Evolutionary conservation across 139 green algal species (phyloP).

Genomic region (Chlamydomonas sp.): DNA sequence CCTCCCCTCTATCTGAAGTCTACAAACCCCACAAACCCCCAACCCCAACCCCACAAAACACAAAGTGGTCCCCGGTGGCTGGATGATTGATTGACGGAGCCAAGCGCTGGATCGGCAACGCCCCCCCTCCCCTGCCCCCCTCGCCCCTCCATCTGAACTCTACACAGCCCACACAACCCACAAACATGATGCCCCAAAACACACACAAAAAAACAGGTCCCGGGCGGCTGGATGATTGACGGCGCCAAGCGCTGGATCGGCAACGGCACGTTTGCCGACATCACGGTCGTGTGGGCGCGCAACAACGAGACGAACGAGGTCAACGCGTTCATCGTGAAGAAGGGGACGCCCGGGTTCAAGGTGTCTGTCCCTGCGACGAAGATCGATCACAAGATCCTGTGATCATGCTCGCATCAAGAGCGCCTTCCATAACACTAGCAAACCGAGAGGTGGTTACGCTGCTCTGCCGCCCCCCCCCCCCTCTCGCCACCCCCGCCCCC

Average conservation of each 20-base stretch:
- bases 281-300: constrained; percentile 76
- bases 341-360: constrained; percentile 69
- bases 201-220: too few relatives aligned
- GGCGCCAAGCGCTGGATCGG: constrained; percentile 94
- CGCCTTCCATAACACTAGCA: too few relatives aligned
- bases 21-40: too few relatives aligned
- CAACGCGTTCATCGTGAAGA: constrained; percentile 89
- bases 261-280: constrained; percentile 86
- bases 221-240: constrained; percentile 82
- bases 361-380: constrained; percentile 52
- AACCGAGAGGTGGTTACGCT: too few relatives aligned
- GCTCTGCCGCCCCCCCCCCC: too few relatives aligned
- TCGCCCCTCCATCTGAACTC: too few relatives aligned
- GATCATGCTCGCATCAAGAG: too few relatives aligned
- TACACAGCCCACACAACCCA: too few relatives aligned
- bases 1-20: too few relatives aligned
- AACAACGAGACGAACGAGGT: constrained; percentile 62
- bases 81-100: constrained; percentile 77
- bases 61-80: constrained; percentile 72
- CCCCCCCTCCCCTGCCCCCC: constrained; percentile 78
- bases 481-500: too few relatives aligned
- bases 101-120: constrained; percentile 96
- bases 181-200: too few relatives aligned
- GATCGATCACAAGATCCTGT: constrained; percentile 94
- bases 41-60: too few relatives aligned